phyloP scores from a whole-genome alignment of 495 filamentous ascomycete species.

The Trichoderma reesei region DNA sequence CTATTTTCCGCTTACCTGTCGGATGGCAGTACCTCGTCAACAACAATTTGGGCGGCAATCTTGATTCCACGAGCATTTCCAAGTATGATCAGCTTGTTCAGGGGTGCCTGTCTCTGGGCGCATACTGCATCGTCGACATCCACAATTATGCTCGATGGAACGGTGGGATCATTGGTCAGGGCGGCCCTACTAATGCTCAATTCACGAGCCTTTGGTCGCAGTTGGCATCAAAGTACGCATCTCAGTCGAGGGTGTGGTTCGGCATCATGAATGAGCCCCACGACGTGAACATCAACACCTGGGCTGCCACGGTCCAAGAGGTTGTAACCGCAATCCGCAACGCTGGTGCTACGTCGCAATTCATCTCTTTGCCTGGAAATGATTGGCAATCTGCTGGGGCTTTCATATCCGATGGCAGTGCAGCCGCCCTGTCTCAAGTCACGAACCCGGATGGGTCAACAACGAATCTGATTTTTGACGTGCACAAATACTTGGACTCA shows the following conservation, averaged over 20 bases:
- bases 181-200: conserved; percentile 41
- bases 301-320: conserved; percentile 43
- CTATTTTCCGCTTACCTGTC: conserved; percentile 48
- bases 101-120: conserved; percentile 41
- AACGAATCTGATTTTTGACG: conserved; percentile 44
- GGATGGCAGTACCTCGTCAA: conserved; percentile 49
- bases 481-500: conserved; percentile 45
- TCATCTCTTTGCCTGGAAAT: conserved; percentile 39
- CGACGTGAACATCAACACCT: conserved; percentile 35
- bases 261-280: conserved; percentile 44
- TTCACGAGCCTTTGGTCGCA: conserved; percentile 44
- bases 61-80: conserved; percentile 34
- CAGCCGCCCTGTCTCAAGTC: conserved; percentile 33
- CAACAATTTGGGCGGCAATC: conserved; percentile 35
- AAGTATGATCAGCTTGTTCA: conserved; percentile 46
- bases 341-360: conserved; percentile 41
- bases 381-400: conserved; percentile 33
- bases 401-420: conserved; percentile 34
- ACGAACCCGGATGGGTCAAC: conserved; percentile 40
- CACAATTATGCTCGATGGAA: conserved; percentile 44
- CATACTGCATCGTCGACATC: conserved; percentile 44
- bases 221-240: conserved; percentile 43
- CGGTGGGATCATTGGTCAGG: conserved; percentile 45
- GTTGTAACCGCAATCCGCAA: conserved; percentile 46
- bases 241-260: conserved; percentile 35